Evolutionary conservation across 1,284 basidiomycete genomes (phyloP), one percentile per base, ranked within the genome.

Genomic region (Tilletia walkeri): DNA sequence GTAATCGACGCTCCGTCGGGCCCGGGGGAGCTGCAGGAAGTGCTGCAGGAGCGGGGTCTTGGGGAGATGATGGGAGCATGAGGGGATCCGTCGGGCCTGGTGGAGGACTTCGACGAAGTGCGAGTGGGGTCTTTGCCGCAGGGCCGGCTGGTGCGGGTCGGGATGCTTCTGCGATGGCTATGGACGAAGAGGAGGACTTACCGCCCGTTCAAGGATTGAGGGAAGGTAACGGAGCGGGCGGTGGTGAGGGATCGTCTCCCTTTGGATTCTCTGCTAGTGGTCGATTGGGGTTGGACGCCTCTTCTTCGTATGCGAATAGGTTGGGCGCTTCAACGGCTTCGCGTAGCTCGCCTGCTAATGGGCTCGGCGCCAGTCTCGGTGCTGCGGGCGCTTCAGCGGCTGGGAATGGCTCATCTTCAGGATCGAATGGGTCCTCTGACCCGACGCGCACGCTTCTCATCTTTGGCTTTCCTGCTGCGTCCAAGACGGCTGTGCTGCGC

Each of bases 181-280:
- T 63, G 59, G 59, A 63, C 14, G 59, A 63, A 24, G 59, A 63
- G 16, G 59, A 63, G 7, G 59, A 63, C 38, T n/a, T 63, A 16
- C 59, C 59, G 16, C 59, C 59, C 18, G 59, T 63, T 16, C 59
- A 63, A 39, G 59, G 36, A 7, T 41, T 63, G 59, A 34, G 59
- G 38, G 59, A 63, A 39, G 59, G 59, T 39, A 3, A 14, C 5
- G 36, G 30, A 4, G 59, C 36, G 10, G 59, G 59, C 14, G 59
- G 18, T 16, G 36, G 34, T 16, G 36, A 36, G 16, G 59, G 56
- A 20, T n/a, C 20, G 50, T 18, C 50, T 53, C 18, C 20, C 50
- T 18, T n/a, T 53, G 56, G 59, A 14, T 39, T 63, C 34, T 18
- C 30, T 38, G 59, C 36, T 39, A 34, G 34, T 63, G 54, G 3